Conservation (phyloP, 805 yeast genomes). For the Scheffersomyces spartinae region DNA sequence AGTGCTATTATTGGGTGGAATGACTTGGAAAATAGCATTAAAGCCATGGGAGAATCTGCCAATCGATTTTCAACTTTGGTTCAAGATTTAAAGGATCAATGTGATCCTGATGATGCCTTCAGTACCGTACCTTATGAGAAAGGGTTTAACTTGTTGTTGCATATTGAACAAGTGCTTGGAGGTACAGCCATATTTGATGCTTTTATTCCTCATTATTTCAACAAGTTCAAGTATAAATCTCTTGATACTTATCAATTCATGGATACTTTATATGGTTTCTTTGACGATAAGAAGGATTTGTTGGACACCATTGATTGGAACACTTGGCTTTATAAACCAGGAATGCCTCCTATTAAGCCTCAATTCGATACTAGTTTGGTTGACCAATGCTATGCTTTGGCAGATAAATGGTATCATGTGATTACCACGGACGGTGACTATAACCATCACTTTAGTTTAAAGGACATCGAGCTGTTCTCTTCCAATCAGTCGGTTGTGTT, state of each 20-base stretch:
- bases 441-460: conserved; percentile 22
- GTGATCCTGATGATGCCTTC: conserved; percentile 86
- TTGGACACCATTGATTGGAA: conserved; percentile 76
- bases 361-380: conserved; percentile 69
- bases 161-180: conserved; percentile 60
- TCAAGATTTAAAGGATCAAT: conserved; percentile 55
- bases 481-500: conserved; percentile 75
- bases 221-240: conserved; percentile 54
- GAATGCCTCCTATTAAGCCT: conserved; percentile 78
- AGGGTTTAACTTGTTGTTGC: conserved; percentile 70
- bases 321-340: conserved; percentile 69
- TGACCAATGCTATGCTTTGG: conserved; percentile 56
- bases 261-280: conserved; percentile 63
- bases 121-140: conserved; percentile 85
- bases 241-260: conserved; percentile 75
- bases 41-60: conserved; percentile 46
- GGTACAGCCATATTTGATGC: conserved; percentile 60
- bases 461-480: conserved; percentile 47
- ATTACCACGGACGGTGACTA: conserved; percentile 13
- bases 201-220: conserved; percentile 70
- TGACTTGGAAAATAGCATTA: conserved; percentile 57
- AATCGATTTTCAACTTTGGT: conserved; percentile 49
- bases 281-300: conserved; percentile 31
- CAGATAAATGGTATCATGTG: conserved; percentile 48
- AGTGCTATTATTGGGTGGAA: conserved; percentile 84